Conservation (phyloP, 164 flowering plant species). For the Houttuynia cordata region DNA sequence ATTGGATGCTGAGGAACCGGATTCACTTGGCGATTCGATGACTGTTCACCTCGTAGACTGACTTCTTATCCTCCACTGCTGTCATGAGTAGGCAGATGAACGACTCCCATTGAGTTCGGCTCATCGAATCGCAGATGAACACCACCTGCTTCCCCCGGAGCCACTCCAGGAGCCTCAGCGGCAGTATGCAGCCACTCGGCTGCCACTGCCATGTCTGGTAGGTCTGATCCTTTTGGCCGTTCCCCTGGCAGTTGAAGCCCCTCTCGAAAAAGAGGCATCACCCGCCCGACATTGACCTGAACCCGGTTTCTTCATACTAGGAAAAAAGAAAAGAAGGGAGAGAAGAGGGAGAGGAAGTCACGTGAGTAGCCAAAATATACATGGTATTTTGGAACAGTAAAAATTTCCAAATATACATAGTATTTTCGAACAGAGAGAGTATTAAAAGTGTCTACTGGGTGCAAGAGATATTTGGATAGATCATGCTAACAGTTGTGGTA, state of each 20-base stretch:
- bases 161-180: slow-evolving; percentile 27
- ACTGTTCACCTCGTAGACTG: slow-evolving; percentile 70
- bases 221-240: slow-evolving; percentile 56
- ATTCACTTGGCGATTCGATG: slow-evolving; percentile 53
- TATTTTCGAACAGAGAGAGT: no score
- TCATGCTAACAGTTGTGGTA: no score
- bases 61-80: slow-evolving; percentile 53
- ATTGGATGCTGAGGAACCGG: slow-evolving; percentile 43
- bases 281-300: no score
- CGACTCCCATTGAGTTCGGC: slow-evolving; percentile 89
- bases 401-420: no score
- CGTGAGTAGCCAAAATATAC: no score
- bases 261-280: slow-evolving; percentile 74
- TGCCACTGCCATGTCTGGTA: slow-evolving; percentile 81
- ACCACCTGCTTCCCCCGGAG: slow-evolving; percentile 62
- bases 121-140: slow-evolving; percentile 84
- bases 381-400: no score
- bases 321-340: no score
- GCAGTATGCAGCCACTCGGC: slow-evolving; percentile 61
- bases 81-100: slow-evolving; percentile 67
- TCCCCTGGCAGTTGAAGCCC: slow-evolving; percentile 75
- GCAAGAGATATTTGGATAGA: no score
- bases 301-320: no score
- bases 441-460: no score
- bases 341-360: no score